phyloP scores from a whole-genome alignment of 495 filamentous ascomycete species.

The Penicillium canescens region DNA sequence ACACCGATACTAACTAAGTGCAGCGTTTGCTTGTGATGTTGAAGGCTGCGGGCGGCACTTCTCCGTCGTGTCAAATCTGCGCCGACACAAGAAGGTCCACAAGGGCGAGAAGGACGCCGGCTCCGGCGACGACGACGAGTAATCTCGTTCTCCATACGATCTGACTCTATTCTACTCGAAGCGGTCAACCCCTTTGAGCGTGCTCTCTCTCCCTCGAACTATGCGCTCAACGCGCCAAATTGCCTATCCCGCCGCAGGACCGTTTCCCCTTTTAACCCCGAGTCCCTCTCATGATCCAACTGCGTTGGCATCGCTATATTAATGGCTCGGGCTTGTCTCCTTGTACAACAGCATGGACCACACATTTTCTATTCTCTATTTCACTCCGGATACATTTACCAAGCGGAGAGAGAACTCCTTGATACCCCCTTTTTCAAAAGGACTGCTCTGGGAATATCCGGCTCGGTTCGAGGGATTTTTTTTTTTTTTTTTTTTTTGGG shows the following conservation, averaged over 20 bases:
- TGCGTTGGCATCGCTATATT: constrained; percentile 17
- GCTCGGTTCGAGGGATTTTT: constrained; percentile 31
- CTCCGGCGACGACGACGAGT: constrained; percentile 49
- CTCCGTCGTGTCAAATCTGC: constrained; percentile 95
- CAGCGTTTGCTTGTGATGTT: constrained; percentile 92
- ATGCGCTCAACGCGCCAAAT: constrained; percentile 9
- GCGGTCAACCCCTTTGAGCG: constrained; percentile 8
- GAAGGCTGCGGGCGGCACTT: constrained; percentile 96
- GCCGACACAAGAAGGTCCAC: constrained; percentile 95
- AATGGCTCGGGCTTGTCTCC: constrained; percentile 8
- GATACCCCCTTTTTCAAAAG: constrained; percentile 8
- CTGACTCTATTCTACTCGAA: constrained; percentile 14
- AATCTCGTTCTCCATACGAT: constrained; percentile 21
- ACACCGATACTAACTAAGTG: constrained; percentile 33
- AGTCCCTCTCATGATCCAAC: constrained; percentile 11
- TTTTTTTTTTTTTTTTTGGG: not conserved
- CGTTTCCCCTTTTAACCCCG: not conserved
- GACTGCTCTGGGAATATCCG: constrained; percentile 16
- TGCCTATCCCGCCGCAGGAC: constrained; percentile 10
- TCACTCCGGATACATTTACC: constrained; percentile 16
- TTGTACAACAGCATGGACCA: constrained; percentile 47
- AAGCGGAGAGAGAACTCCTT: constrained; percentile 11
- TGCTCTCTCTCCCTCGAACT: constrained; percentile 5
- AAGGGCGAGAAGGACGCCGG: constrained; percentile 67
- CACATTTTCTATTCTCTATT: constrained; percentile 23